Evolutionary conservation across 106 monocot species (phyloP).

Genomic region (Apostasia shenzhenica): DNA sequence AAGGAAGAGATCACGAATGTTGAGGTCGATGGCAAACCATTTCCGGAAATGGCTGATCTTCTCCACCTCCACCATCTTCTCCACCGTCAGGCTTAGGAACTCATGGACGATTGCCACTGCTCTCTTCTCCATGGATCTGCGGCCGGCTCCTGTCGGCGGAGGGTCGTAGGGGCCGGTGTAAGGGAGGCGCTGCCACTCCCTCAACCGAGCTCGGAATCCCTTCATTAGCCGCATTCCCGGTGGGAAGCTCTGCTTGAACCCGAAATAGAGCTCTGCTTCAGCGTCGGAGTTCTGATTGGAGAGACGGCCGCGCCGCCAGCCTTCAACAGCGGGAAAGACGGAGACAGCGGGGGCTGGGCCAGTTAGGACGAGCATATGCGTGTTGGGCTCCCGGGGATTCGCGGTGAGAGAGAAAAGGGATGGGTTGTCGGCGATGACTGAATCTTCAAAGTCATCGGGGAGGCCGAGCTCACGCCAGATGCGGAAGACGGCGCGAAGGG

Average conservation of each 20-base stretch:
- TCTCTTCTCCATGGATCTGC: slow-evolving; percentile 57
- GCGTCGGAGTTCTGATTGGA: not conserved
- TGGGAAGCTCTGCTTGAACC: slow-evolving; percentile 71
- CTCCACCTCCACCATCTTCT: slow-evolving; percentile 97
- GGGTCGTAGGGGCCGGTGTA: slow-evolving; percentile 59
- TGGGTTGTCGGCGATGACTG: slow-evolving; percentile 40
- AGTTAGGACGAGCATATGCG: slow-evolving; percentile 50
- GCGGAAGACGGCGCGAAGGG: slow-evolving; percentile 62
- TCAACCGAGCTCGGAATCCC: slow-evolving; percentile 42
- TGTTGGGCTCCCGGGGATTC: slow-evolving; percentile 61
- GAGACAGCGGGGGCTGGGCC: not conserved
- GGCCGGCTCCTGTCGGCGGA: slow-evolving; percentile 2
- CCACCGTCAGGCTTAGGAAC: slow-evolving; percentile 87
- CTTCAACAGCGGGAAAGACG: slow-evolving; percentile 11
- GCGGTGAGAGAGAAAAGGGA: slow-evolving; percentile 37
- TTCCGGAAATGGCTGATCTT: slow-evolving; percentile 88
- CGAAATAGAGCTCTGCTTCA: slow-evolving; percentile 21
- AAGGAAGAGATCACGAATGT: slow-evolving; percentile 75
- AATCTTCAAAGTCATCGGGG: slow-evolving; percentile 83
- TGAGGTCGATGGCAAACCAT: slow-evolving; percentile 71
- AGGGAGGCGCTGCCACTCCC: slow-evolving; percentile 80
- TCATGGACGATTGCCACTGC: slow-evolving; percentile 82
- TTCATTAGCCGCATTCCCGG: slow-evolving; percentile 76
- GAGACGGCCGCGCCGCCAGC: not conserved
- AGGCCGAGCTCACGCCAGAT: slow-evolving; percentile 69